Percentiles rank a stretch among this genome's conserved stretches.
phyloP scores from a whole-genome alignment of 129 eudicot species.

The Daucus carota region DNA sequence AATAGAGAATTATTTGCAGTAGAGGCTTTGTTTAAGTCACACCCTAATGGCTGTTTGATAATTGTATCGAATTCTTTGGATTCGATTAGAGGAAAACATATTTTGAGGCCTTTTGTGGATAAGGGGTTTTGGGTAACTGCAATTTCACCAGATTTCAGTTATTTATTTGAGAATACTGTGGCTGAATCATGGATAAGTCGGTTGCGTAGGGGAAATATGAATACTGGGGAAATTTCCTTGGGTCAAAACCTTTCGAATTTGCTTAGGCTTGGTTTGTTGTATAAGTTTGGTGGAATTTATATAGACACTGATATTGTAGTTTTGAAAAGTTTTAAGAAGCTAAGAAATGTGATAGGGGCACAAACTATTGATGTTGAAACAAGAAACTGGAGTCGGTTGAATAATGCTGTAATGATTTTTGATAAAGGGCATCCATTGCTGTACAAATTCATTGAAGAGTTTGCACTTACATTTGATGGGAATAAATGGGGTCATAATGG shows the following conservation, averaged over 20 bases:
- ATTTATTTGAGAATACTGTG: slow-evolving; percentile 66
- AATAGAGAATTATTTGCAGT: slow-evolving; percentile 45
- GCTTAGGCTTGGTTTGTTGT: slow-evolving; percentile 67
- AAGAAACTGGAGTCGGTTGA: slow-evolving; percentile 70
- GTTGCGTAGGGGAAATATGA: slow-evolving; percentile 44
- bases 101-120: slow-evolving; percentile 52
- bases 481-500: slow-evolving; percentile 99
- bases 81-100: slow-evolving; percentile 39
- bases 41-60: slow-evolving; percentile 73
- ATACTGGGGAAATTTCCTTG: slow-evolving; percentile 62
- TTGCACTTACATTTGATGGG: slow-evolving; percentile 83
- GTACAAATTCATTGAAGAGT: slow-evolving; percentile 79
- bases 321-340: slow-evolving; percentile 40
- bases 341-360: slow-evolving; percentile 80
- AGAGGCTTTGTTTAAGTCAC: slow-evolving; percentile 61
- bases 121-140: slow-evolving; percentile 56
- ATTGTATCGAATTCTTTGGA: slow-evolving; percentile 73
- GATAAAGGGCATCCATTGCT: slow-evolving; percentile 82
- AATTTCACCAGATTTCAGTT: slow-evolving; percentile 65
- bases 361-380: slow-evolving; percentile 56
- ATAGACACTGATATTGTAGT: slow-evolving; percentile 77
- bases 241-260: slow-evolving; percentile 92
- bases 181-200: slow-evolving; percentile 57
- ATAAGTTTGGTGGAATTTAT: slow-evolving; percentile 84
- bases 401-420: slow-evolving; percentile 92